A percentile compares a stretch with the other conserved stretches of the same genome.
phyloP scores from a whole-genome alignment of 2,329 filamentous ascomycete genomes.

The Clonostachys solani region DNA sequence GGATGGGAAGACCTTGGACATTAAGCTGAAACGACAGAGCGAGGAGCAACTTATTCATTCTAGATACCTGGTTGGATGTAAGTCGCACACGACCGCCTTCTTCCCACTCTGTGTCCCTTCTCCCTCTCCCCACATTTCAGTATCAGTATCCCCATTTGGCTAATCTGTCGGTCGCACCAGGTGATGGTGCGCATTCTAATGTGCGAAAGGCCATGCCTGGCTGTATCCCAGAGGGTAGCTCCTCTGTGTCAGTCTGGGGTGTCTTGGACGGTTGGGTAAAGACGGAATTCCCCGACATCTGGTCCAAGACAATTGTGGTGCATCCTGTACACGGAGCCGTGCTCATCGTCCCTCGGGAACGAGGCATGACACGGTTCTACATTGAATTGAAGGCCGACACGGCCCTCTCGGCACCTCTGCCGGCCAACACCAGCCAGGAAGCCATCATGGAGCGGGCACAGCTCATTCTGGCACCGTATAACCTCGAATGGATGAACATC shows the following conservation, averaged over 20 bases:
- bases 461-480: slow-evolving; percentile 55
- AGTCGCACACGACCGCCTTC: too few species aligned
- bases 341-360: slow-evolving; percentile 69
- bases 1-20: too few species aligned
- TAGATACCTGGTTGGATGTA: too few species aligned
- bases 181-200: slow-evolving; percentile 63
- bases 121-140: too few species aligned
- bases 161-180: too few species aligned
- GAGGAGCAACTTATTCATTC: too few species aligned
- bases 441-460: slow-evolving; percentile 67
- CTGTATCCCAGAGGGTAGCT: slow-evolving; percentile 49
- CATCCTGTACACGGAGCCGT: slow-evolving; percentile 65
- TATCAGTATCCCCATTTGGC: too few species aligned
- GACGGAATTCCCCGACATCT: slow-evolving; percentile 71
- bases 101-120: too few species aligned
- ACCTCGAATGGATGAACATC: slow-evolving; percentile 52
- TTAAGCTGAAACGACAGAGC: too few species aligned
- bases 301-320: slow-evolving; percentile 68
- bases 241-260: slow-evolving; percentile 58
- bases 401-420: slow-evolving; percentile 21
- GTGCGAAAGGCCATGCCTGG: slow-evolving; percentile 61
- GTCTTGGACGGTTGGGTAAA: slow-evolving; percentile 68
- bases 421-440: slow-evolving; percentile 46
- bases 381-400: slow-evolving; percentile 47
- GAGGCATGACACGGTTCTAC: slow-evolving; percentile 65